Evolutionary conservation across 1,284 basidiomycete species (phyloP), one percentile per base, ranked within the genome.

Genomic region (Pholiota adiposa): DNA sequence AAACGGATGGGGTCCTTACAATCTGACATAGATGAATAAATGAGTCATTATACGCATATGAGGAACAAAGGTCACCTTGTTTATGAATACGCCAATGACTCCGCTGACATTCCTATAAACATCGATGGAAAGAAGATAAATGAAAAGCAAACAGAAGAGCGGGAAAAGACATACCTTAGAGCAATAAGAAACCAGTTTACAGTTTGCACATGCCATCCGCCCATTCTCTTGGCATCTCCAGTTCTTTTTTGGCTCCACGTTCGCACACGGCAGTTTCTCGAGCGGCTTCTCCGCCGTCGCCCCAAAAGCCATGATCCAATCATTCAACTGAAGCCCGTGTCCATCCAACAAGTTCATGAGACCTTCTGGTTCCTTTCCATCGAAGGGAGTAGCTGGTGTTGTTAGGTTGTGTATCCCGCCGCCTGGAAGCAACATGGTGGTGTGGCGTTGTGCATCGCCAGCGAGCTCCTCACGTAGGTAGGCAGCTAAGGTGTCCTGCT

Each of bases 101-200:
- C 5, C 40, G 50, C 56, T 75, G 73, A 50, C 73, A 75, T 16
- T 64, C 65, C 67, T 71, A 51, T 4, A n/a, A n/a, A n/a, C n/a
- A 46, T 36, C 3, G 19, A 11, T 5, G 16, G 11, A 12, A 11
- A 29, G 9, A 5, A 49, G 19, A 3, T 16, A 11, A 6, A 27
- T 6, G 31, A 7, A 5, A 8, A 1, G 5, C 4, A 21, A 16
- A 33, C 31, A 7, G n/a, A 23, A 8, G 8, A 25, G 23, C 8
- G 23, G 4, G 4, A 52, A 29, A 23, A 12, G 40, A 38, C 58
- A 29, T 25, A 68, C 73, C 62, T 73, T 72, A 0, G 77, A 79
- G 58, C 77, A 79, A 54, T 79, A 79, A 1, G 74, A 75, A 5
- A 75, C 77, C 2, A 79, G 59, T 58, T 66, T 75, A 54, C 77